Evolutionary conservation across 148 eudicot species (phyloP), one percentile per base, ranked within the genome.

Genomic region (Drosera capensis): DNA sequence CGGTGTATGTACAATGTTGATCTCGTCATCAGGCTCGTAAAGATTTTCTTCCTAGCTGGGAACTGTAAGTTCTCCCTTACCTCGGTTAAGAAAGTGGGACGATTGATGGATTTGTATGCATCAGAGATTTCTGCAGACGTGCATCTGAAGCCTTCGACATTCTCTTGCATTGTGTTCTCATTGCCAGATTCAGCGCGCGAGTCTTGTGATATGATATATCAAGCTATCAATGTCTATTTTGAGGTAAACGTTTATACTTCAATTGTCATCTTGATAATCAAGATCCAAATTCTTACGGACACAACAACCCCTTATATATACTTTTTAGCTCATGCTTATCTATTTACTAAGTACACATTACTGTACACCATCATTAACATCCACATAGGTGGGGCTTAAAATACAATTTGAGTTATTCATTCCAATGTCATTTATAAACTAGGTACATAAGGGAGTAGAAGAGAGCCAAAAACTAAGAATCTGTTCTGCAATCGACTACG

Each of bases 61-160:
- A 38, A 51, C 22, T 38, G 52, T 13, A 55, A 59, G 17, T 23
- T 65, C 29, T 62, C 57, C 48, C 24, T 58, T 4, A 13, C 43
- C 11, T 57, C 59, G 35, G 20, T 74, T 62, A 64, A 50, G 50
- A 74, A 52, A 64, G 80, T 77, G 9, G 72, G 64, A 3, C 8
- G 55, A 44, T 66, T 81, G 65, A 64, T 71, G 30, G 92, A 81
- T 24, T 49, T 54, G 20, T 81, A 68, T 61, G 57, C 75, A 1
- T 52, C 25, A 31, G 81, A 81, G 62, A 68, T 81, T 23, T 75
- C 85, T 5, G 76, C 79, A 5, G 92, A 81, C 57, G 38, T 30
- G 23, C 20, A 39, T 24, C 28, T 77, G 16, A 71, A 59, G 18
- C 72, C 76, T 21, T 71, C 74, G 19, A 71, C 60, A 57, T 81